Evolutionary conservation across 495 filamentous ascomycete genomes (phyloP).

Genomic region (Podospora appendiculata): DNA sequence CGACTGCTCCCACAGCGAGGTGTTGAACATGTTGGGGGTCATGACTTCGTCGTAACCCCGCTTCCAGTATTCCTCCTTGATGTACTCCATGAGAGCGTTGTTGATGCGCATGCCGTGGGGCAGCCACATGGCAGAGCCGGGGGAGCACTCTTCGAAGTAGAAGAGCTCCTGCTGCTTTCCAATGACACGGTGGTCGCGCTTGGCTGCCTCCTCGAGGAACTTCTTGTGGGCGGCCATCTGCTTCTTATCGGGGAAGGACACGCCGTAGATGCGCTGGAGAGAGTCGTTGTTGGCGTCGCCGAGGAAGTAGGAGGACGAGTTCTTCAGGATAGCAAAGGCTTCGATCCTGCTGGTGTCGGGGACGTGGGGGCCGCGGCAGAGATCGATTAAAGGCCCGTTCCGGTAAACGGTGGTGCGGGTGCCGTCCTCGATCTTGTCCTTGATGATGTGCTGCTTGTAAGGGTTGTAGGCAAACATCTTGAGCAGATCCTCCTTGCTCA

Average conservation of each 20-base stretch:
- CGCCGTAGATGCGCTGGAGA: constrained; percentile 89
- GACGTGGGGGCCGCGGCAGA: constrained; percentile 65
- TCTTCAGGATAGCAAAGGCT: constrained; percentile 84
- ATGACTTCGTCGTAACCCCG: constrained; percentile 92
- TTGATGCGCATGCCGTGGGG: constrained; percentile 88
- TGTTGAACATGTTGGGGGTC: constrained; percentile 93
- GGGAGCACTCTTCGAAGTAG: constrained; percentile 88
- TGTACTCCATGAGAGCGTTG: constrained; percentile 73
- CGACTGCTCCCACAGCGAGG: constrained; percentile 82
- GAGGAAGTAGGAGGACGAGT: constrained; percentile 93
- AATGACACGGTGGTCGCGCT: constrained; percentile 86
- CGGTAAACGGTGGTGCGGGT: constrained; percentile 91
- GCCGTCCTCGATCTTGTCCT: constrained; percentile 80
- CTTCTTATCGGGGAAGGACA: constrained; percentile 97
- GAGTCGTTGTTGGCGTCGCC: constrained; percentile 90
- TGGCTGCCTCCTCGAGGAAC: constrained; percentile 90
- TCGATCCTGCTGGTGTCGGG: constrained; percentile 89
- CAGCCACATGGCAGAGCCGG: constrained; percentile 89
- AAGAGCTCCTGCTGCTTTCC: constrained; percentile 94
- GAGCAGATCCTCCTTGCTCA: constrained; percentile 81
- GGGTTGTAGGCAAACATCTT: constrained; percentile 93
- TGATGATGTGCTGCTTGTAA: constrained; percentile 86
- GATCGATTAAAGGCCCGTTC: constrained; percentile 45
- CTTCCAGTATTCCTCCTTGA: constrained; percentile 84
- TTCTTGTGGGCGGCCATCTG: constrained; percentile 81